phyloP scores from a whole-genome alignment of 768 basidiomycete genomes.

The Lyophyllum shimeji region DNA sequence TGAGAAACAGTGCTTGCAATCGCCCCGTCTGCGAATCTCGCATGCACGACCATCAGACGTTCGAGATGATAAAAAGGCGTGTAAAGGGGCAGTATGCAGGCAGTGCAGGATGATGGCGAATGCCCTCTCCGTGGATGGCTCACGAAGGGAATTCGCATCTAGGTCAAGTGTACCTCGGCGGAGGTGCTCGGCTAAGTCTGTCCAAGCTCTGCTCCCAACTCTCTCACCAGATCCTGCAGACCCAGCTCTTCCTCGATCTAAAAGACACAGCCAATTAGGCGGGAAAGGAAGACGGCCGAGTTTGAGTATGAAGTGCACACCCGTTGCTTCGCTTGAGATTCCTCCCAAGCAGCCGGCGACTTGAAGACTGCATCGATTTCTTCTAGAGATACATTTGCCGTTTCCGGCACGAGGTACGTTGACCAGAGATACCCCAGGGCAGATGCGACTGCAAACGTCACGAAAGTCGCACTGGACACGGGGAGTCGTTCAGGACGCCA shows the following conservation, averaged over 20 bases:
- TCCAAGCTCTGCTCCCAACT: conserved; percentile 8
- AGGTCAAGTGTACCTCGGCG: not conserved
- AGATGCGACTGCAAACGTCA: conserved; percentile 64
- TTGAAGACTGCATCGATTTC: conserved; percentile 73
- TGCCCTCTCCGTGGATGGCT: no score
- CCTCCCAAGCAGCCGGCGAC: conserved; percentile 56
- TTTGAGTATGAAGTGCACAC: conserved; percentile 39
- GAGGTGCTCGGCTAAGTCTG: not conserved
- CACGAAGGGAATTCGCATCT: not conserved
- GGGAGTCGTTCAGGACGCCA: not conserved
- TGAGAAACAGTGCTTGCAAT: no score
- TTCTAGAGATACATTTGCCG: conserved; percentile 72
- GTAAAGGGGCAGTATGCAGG: no score
- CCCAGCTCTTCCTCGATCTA: conserved; percentile 48
- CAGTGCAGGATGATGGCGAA: no score
- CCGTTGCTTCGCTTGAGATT: conserved; percentile 48
- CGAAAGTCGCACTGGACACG: conserved; percentile 56
- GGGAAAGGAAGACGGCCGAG: not conserved
- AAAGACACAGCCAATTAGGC: not conserved
- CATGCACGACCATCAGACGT: no score
- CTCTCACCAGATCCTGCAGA: conserved; percentile 15
- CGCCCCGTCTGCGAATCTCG: no score
- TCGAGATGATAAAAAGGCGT: no score
- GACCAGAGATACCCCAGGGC: conserved; percentile 71
- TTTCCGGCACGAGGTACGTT: conserved; percentile 70